Percentiles rank a stretch among this genome's conserved stretches.
These are phyloP conservation scores for Auriculariales sp. DNA, from an alignment of 768 basidiomycete species.

Conservation along the genomic window DNA sequence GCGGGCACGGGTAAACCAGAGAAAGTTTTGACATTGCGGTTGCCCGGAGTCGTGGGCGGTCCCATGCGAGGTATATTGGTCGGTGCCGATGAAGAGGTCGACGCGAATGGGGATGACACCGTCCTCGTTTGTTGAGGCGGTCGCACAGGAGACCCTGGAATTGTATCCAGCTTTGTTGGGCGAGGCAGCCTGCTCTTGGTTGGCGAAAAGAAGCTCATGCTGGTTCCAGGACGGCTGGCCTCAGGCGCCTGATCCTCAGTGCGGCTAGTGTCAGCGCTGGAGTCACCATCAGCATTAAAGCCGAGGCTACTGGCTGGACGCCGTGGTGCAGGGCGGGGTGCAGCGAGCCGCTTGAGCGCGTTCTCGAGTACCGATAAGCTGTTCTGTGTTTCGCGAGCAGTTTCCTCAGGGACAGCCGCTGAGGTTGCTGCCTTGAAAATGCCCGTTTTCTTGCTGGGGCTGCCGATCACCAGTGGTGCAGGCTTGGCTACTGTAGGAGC, in stretches of 20 bases:
- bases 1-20: neutral
- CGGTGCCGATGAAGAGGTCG: neutral
- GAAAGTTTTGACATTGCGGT: too few relatives aligned
- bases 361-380: neutral
- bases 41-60: too few relatives aligned
- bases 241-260: neutral
- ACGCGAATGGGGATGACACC: neutral
- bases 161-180: neutral
- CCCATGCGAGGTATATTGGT: too few relatives aligned
- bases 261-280: neutral
- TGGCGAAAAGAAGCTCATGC: constrained; percentile 39
- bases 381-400: neutral
- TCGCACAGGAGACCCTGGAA: neutral
- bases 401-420: neutral
- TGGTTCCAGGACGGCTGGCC: constrained; percentile 41
- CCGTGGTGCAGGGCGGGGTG: neutral
- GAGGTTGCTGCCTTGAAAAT: neutral
- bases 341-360: neutral
- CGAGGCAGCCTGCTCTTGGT: neutral
- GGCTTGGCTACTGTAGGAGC: too few relatives aligned
- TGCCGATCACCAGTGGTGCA: neutral
- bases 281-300: neutral
- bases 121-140: neutral
- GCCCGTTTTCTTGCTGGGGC: neutral
- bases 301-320: neutral